Evolutionary conservation across 2,329 filamentous ascomycete species (phyloP), one percentile per base, ranked within the genome.

Genomic region (Colletotrichum siamense): DNA sequence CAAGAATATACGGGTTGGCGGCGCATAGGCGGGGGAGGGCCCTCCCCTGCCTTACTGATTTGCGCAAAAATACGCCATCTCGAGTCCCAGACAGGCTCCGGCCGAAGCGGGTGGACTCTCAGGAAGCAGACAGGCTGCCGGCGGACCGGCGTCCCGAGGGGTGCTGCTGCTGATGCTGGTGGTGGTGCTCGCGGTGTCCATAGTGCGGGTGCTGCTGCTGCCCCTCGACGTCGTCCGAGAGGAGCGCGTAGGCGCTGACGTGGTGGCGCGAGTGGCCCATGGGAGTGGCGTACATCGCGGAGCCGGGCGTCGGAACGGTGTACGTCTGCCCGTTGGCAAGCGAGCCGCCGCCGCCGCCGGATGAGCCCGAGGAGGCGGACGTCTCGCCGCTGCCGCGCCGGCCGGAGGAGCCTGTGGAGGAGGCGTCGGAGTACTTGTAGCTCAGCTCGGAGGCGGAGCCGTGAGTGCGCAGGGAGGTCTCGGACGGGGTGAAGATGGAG

Each of bases 361-460:
- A 13, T 6, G 44, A 52, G n/a, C 10, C n/a, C 12, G 44, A 5
- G 44, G 73, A 69, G 8, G 57, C 36, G 12, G 65, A 39, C 15
- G 74, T 67, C 66, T 63, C 66, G 36, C 69, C 73, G 69, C 73
- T 70, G n/a, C 73, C 57, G 24, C 74, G 74, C 18, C 74, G 69
- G 15, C 73, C 64, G 24, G 52, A 52, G 44, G 44, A 16, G 8
- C 36, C 63, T 8, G 61, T 28, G 10, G 36, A 36, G 6, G 73
- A 73, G 18, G 61, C 26, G n/a, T 78, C 75, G 26, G 63, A 70
- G 70, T 79, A 79, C 26, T 77, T 72, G 44, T 79, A 79, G n/a
- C 69, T 71, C 18, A 77, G 16, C 8, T 79, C 78, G 13, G 68
- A 68, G 12, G 39, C 39, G 62, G 78, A 77, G n/a, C 66, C 64